Conservation (phyloP, 164 flowering plant genomes). For the Kingdonia uniflora region DNA sequence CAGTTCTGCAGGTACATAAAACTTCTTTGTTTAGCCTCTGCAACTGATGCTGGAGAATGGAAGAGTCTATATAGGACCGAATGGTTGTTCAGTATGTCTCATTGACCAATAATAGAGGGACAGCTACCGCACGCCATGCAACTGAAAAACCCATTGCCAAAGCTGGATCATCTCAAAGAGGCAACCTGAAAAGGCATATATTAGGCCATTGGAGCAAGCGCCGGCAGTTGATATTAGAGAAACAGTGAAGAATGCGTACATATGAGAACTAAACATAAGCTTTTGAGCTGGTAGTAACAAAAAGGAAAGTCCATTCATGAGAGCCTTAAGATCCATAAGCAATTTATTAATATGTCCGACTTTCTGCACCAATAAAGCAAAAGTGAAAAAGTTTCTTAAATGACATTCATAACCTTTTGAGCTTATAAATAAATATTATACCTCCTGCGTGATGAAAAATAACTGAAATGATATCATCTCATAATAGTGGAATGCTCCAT, state of each 20-base stretch:
- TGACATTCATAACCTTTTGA: not conserved
- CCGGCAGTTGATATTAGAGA: not conserved
- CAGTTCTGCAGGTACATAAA: too few relatives aligned
- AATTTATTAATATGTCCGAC: conserved; percentile 42
- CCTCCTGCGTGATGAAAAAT: conserved; percentile 92
- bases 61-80: too few relatives aligned
- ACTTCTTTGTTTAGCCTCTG: too few relatives aligned
- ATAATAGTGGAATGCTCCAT: conserved; percentile 83
- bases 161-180: conserved; percentile 30
- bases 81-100: too few relatives aligned
- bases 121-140: too few relatives aligned
- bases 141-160: conserved; percentile 99
- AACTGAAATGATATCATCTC: conserved; percentile 87
- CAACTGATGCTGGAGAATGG: too few relatives aligned
- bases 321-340: conserved; percentile 67
- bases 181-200: not conserved
- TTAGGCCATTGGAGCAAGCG: not conserved
- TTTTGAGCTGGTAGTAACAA: conserved; percentile 75
- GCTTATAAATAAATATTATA: conserved; percentile 15
- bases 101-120: too few relatives aligned
- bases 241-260: conserved; percentile 33
- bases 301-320: conserved; percentile 78
- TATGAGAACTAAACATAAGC: conserved; percentile 46
- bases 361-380: conserved; percentile 46
- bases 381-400: conserved; percentile 3